Percentiles rank a stretch among this genome's conserved stretches.
Evolutionary conservation across 2,329 filamentous ascomycete genomes (phyloP).

Genomic region (Simplicillium aogashimaense): DNA sequence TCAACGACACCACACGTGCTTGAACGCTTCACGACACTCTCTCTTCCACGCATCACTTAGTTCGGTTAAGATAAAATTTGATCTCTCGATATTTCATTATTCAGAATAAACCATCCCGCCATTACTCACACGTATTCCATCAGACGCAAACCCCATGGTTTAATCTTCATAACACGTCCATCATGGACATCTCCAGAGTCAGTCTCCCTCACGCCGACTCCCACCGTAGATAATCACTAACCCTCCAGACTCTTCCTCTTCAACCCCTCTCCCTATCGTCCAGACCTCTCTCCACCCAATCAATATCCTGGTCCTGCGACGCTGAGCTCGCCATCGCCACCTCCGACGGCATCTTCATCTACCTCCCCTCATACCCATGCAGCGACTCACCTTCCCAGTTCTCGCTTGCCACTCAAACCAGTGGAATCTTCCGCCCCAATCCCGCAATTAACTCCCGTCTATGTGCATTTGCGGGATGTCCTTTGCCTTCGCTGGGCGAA

Average conservation of each 20-base stretch:
- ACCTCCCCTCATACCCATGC: constrained; percentile 33
- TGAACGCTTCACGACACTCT: too few relatives aligned
- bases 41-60: too few relatives aligned
- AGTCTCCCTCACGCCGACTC: constrained; percentile 13
- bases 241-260: background rate
- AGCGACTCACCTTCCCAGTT: constrained; percentile 18
- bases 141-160: too few relatives aligned
- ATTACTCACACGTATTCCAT: too few relatives aligned
- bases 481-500: constrained; percentile 14
- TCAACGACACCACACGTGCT: too few relatives aligned
- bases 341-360: constrained; percentile 44
- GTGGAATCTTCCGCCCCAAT: constrained; percentile 25
- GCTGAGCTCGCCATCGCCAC: constrained; percentile 46
- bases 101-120: too few relatives aligned
- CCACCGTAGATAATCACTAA: constrained; percentile 7
- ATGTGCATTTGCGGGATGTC: constrained; percentile 26
- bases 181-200: too few relatives aligned
- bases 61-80: too few relatives aligned
- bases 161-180: too few relatives aligned
- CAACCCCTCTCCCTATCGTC: background rate
- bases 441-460: constrained; percentile 35
- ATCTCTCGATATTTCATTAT: too few relatives aligned
- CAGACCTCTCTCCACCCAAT: background rate
- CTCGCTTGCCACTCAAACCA: constrained; percentile 20
- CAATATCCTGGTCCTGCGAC: constrained; percentile 41